These are phyloP conservation scores for Trametes elegans DNA, from an alignment of 768 basidiomycete genomes.

Conservation along the genomic window DNA sequence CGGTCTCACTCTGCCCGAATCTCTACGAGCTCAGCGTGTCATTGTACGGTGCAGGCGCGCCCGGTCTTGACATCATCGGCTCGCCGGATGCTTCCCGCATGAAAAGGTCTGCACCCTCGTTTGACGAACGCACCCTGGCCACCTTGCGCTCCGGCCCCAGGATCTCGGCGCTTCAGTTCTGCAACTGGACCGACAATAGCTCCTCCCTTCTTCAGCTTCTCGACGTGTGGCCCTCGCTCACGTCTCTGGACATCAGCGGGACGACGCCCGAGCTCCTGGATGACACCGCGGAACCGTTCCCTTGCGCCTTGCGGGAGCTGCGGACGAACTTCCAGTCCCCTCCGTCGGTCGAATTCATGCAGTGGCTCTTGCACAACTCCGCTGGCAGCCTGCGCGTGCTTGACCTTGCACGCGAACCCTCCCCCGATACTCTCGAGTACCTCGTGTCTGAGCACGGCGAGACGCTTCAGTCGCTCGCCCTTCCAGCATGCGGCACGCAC, in stretches of 20 bases:
- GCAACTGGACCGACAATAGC: constrained; percentile 69
- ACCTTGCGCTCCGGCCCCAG: constrained; percentile 58
- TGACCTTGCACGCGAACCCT: constrained; percentile 61
- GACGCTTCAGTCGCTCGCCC: constrained; percentile 51
- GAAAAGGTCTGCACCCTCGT: constrained; percentile 20
- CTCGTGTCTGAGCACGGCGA: constrained; percentile 48
- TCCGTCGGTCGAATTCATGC: constrained; percentile 60
- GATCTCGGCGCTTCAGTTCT: constrained; percentile 51
- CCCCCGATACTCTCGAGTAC: constrained; percentile 51
- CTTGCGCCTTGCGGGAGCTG: constrained; percentile 49
- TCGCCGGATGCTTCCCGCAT: constrained; percentile 21
- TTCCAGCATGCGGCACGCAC: constrained; percentile 52
- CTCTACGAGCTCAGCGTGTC: constrained; percentile 54
- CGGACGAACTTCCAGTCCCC: constrained; percentile 65
- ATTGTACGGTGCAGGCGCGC: constrained; percentile 55
- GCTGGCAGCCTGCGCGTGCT: constrained; percentile 46
- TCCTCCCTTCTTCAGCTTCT: constrained; percentile 59
- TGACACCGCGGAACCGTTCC: constrained; percentile 42
- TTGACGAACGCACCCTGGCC: constrained; percentile 42
- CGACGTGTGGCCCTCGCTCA: constrained; percentile 58
- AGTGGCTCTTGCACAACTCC: constrained; percentile 69
- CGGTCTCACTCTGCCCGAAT: constrained; percentile 58
- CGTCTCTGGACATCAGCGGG: constrained; percentile 49
- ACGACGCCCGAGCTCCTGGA: constrained; percentile 51
- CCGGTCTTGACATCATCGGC: constrained; percentile 50